A percentile compares a stretch with the other conserved stretches of the same genome.
These are phyloP conservation scores for Oryza nivara DNA, from an alignment of 176 grass and related monocot genomes.

Conservation along the genomic window DNA sequence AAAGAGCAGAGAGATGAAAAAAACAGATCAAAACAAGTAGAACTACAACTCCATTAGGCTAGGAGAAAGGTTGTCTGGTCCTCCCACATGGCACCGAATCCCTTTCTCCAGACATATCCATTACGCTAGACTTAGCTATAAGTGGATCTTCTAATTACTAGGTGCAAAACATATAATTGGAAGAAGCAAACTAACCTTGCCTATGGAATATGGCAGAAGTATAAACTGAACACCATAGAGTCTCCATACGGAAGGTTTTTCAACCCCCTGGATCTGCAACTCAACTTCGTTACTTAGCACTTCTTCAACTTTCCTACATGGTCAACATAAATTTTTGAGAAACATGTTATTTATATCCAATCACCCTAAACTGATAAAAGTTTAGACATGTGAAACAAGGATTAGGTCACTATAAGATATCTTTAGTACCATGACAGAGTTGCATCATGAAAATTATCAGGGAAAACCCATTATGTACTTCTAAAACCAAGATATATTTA, in stretches of 20 bases:
- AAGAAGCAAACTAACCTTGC: constrained; percentile 63
- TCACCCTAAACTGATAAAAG: constrained; percentile 9
- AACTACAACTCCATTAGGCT: too few relatives aligned
- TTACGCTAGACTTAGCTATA: too few relatives aligned
- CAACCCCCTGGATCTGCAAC: constrained; percentile 87
- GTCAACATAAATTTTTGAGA: constrained; percentile 6
- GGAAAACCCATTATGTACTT: background rate
- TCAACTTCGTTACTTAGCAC: constrained; percentile 78
- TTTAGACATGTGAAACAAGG: constrained; percentile 1
- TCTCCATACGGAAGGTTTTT: constrained; percentile 89
- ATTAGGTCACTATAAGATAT: constrained; percentile 1
- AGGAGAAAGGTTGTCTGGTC: too few relatives aligned
- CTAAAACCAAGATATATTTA: constrained; percentile 16
- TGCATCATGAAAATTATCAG: background rate
- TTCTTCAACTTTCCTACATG: constrained; percentile 74
- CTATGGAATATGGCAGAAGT: constrained; percentile 83
- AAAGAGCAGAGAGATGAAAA: too few relatives aligned
- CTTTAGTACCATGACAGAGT: constrained; percentile 22
- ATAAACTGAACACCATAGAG: constrained; percentile 78
- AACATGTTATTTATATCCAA: background rate
- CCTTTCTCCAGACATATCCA: too few relatives aligned
- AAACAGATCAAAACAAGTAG: too few relatives aligned
- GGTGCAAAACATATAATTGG: constrained; percentile 26
- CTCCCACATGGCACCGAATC: too few relatives aligned
- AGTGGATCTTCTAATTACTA: background rate